These are phyloP conservation scores for Rhodosporidiobolus sp. DNA, from an alignment of 768 basidiomycete species.

Conservation along the genomic window DNA sequence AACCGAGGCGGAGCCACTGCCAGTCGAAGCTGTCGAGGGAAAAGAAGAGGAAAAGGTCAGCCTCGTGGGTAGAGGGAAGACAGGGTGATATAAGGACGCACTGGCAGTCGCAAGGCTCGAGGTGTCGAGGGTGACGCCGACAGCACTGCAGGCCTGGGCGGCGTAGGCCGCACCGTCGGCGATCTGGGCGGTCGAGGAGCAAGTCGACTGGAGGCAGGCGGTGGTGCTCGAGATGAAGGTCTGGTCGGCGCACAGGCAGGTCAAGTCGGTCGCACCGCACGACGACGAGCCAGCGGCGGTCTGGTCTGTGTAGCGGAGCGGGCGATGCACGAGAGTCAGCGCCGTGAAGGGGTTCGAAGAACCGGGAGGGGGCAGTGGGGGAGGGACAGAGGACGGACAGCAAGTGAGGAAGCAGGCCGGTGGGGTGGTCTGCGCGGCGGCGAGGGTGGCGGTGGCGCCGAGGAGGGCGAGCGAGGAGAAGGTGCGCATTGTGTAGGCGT, in stretches of 20 bases:
- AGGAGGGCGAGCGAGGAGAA: neutral
- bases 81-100: too few relatives aligned
- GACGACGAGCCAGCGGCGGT: neutral
- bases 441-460: constrained; percentile 1
- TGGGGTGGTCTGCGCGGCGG: neutral
- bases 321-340: too few relatives aligned
- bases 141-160: neutral
- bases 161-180: neutral
- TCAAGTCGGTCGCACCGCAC: constrained; percentile 1
- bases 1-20: neutral
- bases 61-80: too few relatives aligned
- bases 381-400: too few relatives aligned
- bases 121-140: constrained; percentile 3
- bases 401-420: constrained; percentile 15
- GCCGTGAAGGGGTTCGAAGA: too few relatives aligned
- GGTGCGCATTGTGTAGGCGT: neutral
- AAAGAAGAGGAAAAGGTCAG: neutral
- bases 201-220: neutral
- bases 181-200: neutral
- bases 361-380: too few relatives aligned
- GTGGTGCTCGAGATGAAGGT: neutral
- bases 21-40: neutral
- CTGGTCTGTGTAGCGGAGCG: too few relatives aligned
- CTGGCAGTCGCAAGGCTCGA: neutral
- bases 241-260: constrained; percentile 7